Percentiles rank a stretch among this genome's conserved stretches.
Evolutionary conservation across 23 red algal genomes (phyloP).

Genomic region (Agarophyton chilense): DNA sequence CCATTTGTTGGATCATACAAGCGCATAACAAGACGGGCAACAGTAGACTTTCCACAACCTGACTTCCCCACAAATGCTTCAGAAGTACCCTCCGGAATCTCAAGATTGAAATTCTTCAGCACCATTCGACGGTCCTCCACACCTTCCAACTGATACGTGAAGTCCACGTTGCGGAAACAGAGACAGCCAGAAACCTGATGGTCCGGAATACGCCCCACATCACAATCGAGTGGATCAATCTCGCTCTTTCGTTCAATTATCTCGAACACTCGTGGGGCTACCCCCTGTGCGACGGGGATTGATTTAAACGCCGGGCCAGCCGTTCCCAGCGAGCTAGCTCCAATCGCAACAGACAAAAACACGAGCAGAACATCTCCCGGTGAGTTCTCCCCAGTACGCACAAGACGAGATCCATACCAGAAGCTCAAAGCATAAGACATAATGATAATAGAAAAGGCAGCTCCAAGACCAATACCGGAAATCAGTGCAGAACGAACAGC

Average conservation of each 20-base stretch:
- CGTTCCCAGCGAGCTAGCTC: constrained; percentile 83
- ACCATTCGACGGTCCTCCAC: constrained; percentile 28
- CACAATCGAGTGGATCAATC: constrained; percentile 64
- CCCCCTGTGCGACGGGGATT: constrained; percentile 55
- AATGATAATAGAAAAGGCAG: constrained; percentile 39
- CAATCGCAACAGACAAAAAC: constrained; percentile 76
- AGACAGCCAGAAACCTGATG: constrained; percentile 20
- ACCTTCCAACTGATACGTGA: constrained; percentile 67
- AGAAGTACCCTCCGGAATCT: constrained; percentile 64
- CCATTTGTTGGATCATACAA: constrained; percentile 77
- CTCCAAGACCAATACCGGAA: constrained; percentile 51
- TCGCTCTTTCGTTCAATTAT: constrained; percentile 64
- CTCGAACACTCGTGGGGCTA: constrained; percentile 78
- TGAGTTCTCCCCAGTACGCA: constrained; percentile 28
- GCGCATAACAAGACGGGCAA: constrained; percentile 74
- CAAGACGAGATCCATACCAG: constrained; percentile 45
- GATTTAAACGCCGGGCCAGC: constrained; percentile 68
- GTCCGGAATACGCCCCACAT: constrained; percentile 14
- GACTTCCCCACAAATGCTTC: constrained; percentile 81
- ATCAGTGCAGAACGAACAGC: constrained; percentile 34
- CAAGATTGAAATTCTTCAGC: constrained; percentile 61
- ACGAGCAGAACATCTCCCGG: constrained; percentile 66
- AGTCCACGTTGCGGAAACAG: constrained; percentile 71
- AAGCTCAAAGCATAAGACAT: constrained; percentile 24
- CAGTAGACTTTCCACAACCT: constrained; percentile 81